Evolutionary conservation across 345 rosid genomes (phyloP).

Genomic region (Alliaria petiolata): DNA sequence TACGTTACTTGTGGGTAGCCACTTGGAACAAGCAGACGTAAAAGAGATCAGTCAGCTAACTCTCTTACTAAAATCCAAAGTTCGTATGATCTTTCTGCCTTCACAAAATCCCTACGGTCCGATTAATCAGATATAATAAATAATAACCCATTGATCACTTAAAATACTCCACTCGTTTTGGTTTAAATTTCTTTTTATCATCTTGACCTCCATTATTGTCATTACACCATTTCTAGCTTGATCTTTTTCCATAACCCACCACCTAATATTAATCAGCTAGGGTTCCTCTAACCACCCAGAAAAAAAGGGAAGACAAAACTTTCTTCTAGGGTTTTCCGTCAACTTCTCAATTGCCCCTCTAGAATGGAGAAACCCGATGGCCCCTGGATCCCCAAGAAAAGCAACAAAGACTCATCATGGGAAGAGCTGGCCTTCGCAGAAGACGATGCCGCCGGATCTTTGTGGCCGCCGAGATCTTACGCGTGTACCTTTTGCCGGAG

Average conservation of each 20-base stretch:
- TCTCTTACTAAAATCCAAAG: constrained; percentile 30
- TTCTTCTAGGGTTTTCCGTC: constrained; percentile 26
- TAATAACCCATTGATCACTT: not conserved
- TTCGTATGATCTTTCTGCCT: not conserved
- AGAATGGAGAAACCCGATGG: constrained; percentile 20
- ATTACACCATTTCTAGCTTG: constrained; percentile 3
- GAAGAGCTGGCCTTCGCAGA: constrained; percentile 88
- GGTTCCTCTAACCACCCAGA: constrained; percentile 24
- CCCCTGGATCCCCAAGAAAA: constrained; percentile 12
- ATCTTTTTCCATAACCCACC: constrained; percentile 20
- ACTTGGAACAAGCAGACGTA: constrained; percentile 24
- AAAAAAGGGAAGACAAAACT: not conserved
- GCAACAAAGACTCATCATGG: constrained; percentile 52
- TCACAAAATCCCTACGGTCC: constrained; percentile 17
- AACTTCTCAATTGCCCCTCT: constrained; percentile 1
- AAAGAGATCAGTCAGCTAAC: constrained; percentile 31
- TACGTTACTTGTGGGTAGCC: constrained; percentile 21
- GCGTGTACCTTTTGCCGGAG: constrained; percentile 79
- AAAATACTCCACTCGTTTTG: constrained; percentile 22
- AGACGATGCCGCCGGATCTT: constrained; percentile 70
- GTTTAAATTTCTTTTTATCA: not conserved
- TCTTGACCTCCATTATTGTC: constrained; percentile 27
- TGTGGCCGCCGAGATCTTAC: constrained; percentile 96
- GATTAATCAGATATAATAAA: constrained; percentile 11
- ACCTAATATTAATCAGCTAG: constrained; percentile 36